phyloP scores from a whole-genome alignment of 2,329 filamentous ascomycete genomes.

The Cryphonectria carpinicola region DNA sequence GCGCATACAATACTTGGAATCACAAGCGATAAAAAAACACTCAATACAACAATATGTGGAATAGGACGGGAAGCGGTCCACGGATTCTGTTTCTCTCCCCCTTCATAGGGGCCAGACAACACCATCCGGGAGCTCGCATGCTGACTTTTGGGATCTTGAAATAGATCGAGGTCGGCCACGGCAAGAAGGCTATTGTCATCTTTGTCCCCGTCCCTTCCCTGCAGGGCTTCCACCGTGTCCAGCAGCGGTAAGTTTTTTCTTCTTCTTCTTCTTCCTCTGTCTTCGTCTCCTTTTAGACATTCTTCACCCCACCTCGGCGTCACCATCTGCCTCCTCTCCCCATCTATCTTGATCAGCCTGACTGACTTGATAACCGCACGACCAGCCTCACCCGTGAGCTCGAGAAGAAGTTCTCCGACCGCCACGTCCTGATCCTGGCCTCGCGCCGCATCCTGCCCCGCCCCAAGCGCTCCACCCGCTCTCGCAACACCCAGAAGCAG shows the following conservation, averaged over 20 bases:
- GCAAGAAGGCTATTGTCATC: conserved; percentile 99
- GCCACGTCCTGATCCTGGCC: conserved; percentile 98
- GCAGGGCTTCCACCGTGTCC: conserved; percentile 97
- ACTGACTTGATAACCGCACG: background rate
- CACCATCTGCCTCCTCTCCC: background rate
- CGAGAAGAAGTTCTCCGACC: conserved; percentile 99
- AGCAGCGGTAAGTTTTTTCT: conserved; percentile 88
- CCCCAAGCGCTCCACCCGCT: conserved; percentile 97
- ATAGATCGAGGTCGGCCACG: conserved; percentile 99
- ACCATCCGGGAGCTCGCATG: conserved; percentile 73
- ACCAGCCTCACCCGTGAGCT: conserved; percentile 96
- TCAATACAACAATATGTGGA: conserved; percentile 46
- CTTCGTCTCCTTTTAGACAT: background rate
- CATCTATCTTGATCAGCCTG: no score
- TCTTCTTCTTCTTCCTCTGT: background rate
- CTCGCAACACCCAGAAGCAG: conserved; percentile 95
- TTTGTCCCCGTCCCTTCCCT: conserved; percentile 99
- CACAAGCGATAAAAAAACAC: conserved; percentile 20
- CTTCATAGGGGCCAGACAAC: conserved; percentile 30
- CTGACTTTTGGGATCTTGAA: conserved; percentile 67
- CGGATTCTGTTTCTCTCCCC: conserved; percentile 49
- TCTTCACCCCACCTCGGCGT: no score
- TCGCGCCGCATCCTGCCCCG: conserved; percentile 98
- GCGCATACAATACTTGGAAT: conserved; percentile 7
- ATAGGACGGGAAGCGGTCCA: conserved; percentile 79